Evolutionary conservation across 371 early-diverging fungal species (phyloP).

Genomic region (Haplosporangium sp.): DNA sequence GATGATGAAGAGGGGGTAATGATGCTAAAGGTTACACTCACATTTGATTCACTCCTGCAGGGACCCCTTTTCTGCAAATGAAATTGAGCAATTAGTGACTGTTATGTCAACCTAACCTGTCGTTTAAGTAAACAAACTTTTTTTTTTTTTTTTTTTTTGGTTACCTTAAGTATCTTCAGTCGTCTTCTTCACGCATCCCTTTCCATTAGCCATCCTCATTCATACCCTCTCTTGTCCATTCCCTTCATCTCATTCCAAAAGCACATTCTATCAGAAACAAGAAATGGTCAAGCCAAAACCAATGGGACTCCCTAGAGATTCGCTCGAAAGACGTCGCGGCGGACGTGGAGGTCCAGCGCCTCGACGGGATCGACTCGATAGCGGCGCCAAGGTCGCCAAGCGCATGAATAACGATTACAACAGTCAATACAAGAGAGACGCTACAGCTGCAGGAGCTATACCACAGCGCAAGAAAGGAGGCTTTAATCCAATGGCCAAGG

Average conservation of each 20-base stretch:
- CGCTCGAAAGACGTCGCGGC: slow-evolving; percentile 44
- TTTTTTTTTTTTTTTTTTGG: background rate
- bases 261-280: background rate
- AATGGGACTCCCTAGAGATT: slow-evolving; percentile 51
- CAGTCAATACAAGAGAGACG: slow-evolving; percentile 25
- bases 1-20: too few relatives aligned
- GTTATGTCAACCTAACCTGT: too few relatives aligned
- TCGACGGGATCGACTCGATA: slow-evolving; percentile 41
- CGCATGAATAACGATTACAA: slow-evolving; percentile 47
- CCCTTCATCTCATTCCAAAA: background rate
- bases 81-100: too few relatives aligned
- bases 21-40: too few relatives aligned
- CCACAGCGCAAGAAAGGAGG: slow-evolving; percentile 36
- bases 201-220: too few relatives aligned
- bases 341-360: slow-evolving; percentile 50
- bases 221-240: too few relatives aligned
- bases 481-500: slow-evolving; percentile 50
- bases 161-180: too few relatives aligned
- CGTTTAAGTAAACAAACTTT: background rate
- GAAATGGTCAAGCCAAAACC: slow-evolving; percentile 13
- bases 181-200: too few relatives aligned
- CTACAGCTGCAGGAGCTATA: background rate
- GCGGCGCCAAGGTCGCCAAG: slow-evolving; percentile 26
- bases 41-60: too few relatives aligned
- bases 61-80: too few relatives aligned